Evolutionary conservation across 1,284 basidiomycete genomes (phyloP).

Genomic region (Exobasidium rhododendri): DNA sequence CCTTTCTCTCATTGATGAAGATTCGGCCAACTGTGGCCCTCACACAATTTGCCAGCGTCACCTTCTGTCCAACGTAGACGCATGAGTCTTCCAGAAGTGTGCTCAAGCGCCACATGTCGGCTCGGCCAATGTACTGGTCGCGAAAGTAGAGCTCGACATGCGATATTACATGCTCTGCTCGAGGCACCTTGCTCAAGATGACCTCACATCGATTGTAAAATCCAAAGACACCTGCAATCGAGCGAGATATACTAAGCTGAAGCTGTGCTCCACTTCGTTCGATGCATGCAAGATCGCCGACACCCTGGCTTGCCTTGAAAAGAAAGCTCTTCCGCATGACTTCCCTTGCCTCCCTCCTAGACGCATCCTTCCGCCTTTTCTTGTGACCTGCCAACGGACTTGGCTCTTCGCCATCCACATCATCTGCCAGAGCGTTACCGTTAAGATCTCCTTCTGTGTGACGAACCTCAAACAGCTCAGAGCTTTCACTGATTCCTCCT

Average conservation of each 20-base stretch:
- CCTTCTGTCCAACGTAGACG: constrained; percentile 52
- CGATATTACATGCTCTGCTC: constrained; percentile 37
- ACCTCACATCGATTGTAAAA: constrained; percentile 46
- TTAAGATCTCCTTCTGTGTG: background rate
- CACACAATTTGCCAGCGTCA: constrained; percentile 46
- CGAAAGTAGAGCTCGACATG: constrained; percentile 54
- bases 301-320: constrained; percentile 36
- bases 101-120: constrained; percentile 54
- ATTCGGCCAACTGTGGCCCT: constrained; percentile 50
- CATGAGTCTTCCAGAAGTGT: constrained; percentile 47
- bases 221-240: constrained; percentile 39
- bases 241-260: constrained; percentile 43
- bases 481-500: constrained; percentile 34
- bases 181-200: constrained; percentile 35
- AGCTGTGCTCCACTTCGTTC: constrained; percentile 35
- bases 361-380: background rate
- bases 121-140: constrained; percentile 52
- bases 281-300: constrained; percentile 37
- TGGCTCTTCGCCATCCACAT: background rate
- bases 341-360: background rate
- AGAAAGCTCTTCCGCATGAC: constrained; percentile 26
- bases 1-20: constrained; percentile 47
- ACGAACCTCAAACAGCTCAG: constrained; percentile 38
- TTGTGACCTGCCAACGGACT: background rate
- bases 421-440: background rate